Evolutionary conservation across 805 yeast genomes (phyloP).

Genomic region (Yamadazyma laniorum): DNA sequence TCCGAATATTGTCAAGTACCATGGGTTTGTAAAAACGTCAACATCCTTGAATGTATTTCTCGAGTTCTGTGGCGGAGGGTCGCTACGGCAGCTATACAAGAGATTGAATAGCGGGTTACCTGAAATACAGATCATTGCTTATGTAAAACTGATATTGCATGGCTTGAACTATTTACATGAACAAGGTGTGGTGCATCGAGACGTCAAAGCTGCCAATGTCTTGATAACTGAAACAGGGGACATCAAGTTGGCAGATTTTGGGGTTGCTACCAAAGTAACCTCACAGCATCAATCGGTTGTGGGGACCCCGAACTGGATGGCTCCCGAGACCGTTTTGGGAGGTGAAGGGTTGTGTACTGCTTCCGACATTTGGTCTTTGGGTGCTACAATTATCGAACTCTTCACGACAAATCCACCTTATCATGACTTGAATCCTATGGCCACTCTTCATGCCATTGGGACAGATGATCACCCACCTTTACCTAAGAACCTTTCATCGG

Average conservation of each 20-base stretch:
- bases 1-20: slow-evolving; percentile 64
- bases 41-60: slow-evolving; percentile 55
- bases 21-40: slow-evolving; percentile 60
- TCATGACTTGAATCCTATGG: slow-evolving; percentile 69
- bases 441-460: slow-evolving; percentile 81
- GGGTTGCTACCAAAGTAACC: slow-evolving; percentile 73
- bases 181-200: slow-evolving; percentile 81
- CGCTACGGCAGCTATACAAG: slow-evolving; percentile 54
- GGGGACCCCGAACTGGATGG: slow-evolving; percentile 99
- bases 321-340: slow-evolving; percentile 87
- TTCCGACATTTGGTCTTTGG: slow-evolving; percentile 91
- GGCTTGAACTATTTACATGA: slow-evolving; percentile 66
- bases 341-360: slow-evolving; percentile 81
- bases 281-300: slow-evolving; percentile 45
- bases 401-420: slow-evolving; percentile 87
- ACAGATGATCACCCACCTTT: slow-evolving; percentile 69
- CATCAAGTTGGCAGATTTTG: slow-evolving; percentile 91
- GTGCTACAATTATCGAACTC: slow-evolving; percentile 90
- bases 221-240: slow-evolving; percentile 61
- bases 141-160: slow-evolving; percentile 51
- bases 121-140: slow-evolving; percentile 50
- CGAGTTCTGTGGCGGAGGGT: slow-evolving; percentile 65
- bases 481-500: slow-evolving; percentile 49
- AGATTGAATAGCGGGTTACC: slow-evolving; percentile 50
- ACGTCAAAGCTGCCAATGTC: slow-evolving; percentile 91